Percentiles rank a stretch among this genome's conserved stretches.
phyloP scores from a whole-genome alignment of 2,329 filamentous ascomycete species.

The Exophiala calicioides region DNA sequence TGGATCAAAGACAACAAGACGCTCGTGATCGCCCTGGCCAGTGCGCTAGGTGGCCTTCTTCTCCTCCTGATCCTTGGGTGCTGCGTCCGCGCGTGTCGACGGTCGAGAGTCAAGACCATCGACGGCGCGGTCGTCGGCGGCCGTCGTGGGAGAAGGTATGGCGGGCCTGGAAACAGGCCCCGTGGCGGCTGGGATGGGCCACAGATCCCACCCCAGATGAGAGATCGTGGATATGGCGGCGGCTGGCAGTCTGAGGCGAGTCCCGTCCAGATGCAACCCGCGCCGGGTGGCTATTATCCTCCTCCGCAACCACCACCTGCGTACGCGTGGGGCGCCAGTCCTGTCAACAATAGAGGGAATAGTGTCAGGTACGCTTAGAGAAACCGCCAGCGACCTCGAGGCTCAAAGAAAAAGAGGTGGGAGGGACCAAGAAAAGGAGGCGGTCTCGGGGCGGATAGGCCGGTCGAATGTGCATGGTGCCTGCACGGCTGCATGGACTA shows the following conservation, averaged over 20 bases:
- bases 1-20: conserved; percentile 78
- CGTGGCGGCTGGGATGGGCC: conserved; percentile 29
- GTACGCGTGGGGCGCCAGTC: conserved; percentile 17
- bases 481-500: conserved; percentile 3
- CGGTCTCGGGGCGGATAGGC: no score
- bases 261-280: conserved; percentile 7
- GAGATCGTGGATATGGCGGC: conserved; percentile 29
- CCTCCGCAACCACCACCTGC: conserved; percentile 26
- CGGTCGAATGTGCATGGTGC: no score
- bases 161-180: conserved; percentile 2
- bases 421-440: no score
- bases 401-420: neutral
- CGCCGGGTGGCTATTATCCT: conserved; percentile 25
- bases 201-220: conserved; percentile 27
- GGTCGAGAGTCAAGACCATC: conserved; percentile 28
- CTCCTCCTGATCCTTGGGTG: conserved; percentile 70
- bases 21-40: conserved; percentile 78
- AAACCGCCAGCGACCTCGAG: neutral
- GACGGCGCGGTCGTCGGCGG: conserved; percentile 6
- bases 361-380: conserved; percentile 29
- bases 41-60: conserved; percentile 71
- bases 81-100: conserved; percentile 58
- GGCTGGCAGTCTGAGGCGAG: conserved; percentile 9
- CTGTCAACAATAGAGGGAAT: conserved; percentile 7
- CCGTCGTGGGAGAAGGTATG: conserved; percentile 1